Evolutionary conservation across 2,329 filamentous ascomycete genomes (phyloP), one percentile per base, ranked within the genome.

Genomic region (Paraconiothyrium sp.): DNA sequence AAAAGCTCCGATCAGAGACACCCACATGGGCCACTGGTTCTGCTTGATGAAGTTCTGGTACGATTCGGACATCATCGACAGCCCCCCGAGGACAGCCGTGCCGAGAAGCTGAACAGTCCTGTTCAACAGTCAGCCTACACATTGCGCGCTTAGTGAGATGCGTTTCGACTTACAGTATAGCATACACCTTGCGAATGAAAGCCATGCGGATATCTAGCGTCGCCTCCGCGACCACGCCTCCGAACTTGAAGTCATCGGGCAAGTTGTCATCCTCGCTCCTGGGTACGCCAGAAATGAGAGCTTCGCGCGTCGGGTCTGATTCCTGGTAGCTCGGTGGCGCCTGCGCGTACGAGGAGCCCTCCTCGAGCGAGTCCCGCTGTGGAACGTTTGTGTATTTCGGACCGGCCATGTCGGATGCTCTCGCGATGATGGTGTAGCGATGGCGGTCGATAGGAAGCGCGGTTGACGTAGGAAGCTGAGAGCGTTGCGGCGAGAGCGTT

Each of bases 221-320:
- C 50, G 92, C 94, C 83, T 98, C 95, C 68, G 94, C 90, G 62
- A 98, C 94, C 20, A 90, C 93, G 64, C 93, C 94, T 71, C 94
- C 95, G 76, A 97, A 98, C 86, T 97, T 98, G 88, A 98, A 98
- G 81, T 98, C 94, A 83, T 98, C 94, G 1, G 94, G 94, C 48
- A 98, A 78, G 75, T 97, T 96, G 81, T 97, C 94, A 76, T 94
- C 89, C 79, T 94, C 94, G 76, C 85, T 86, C 72, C 94, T 89
- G 55, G 92, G 89, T 48, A 80, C 77, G 56, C 85, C 90, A 64
- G 86, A 86, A 60, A 92, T 86, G 44, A 91, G 84, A 24, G 86
- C 84, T 71, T 84, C 84, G 62, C 85, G 80, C 30, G 82, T 79
- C 41, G 86, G 83, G 41, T 88, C 85, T 63, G 84, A 79, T 64